Conservation (phyloP, 345 rosid genomes). For the Luvunga scandens region DNA sequence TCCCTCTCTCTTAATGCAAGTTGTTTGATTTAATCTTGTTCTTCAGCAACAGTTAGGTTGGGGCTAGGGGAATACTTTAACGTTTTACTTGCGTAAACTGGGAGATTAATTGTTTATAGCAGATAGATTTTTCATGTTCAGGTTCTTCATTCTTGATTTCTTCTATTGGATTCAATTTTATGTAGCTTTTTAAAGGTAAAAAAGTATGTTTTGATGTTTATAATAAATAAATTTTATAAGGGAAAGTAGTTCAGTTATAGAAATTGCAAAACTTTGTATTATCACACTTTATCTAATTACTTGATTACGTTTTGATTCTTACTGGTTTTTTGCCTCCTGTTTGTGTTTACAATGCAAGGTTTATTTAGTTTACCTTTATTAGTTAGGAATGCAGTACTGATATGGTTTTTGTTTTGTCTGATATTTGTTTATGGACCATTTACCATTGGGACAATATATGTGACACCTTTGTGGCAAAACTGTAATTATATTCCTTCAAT, state of each 20-base stretch:
- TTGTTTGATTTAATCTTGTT: not conserved
- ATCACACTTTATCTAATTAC: not conserved
- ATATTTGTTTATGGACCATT: conserved; percentile 3
- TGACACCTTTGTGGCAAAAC: not conserved
- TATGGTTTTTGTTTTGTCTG: not conserved
- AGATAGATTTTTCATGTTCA: not conserved
- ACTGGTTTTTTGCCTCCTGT: not conserved
- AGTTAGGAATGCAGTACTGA: not conserved
- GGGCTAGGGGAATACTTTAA: not conserved
- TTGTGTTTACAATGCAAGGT: not conserved
- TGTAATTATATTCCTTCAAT: not conserved
- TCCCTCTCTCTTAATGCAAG: not conserved
- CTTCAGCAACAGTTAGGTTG: not conserved
- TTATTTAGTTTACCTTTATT: not conserved
- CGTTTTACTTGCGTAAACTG: not conserved
- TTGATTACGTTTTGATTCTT: not conserved
- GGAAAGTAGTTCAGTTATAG: not conserved
- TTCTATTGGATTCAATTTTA: not conserved
- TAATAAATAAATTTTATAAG: not conserved
- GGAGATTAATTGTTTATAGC: not conserved
- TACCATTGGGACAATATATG: not conserved
- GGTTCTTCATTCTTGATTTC: not conserved
- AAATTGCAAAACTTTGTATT: not conserved
- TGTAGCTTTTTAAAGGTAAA: not conserved
- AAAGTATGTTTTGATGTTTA: not conserved